Base-by-base conservation (phyloP, 2,329 filamentous ascomycete species). In the Rhynchosporium agropyri region DNA sequence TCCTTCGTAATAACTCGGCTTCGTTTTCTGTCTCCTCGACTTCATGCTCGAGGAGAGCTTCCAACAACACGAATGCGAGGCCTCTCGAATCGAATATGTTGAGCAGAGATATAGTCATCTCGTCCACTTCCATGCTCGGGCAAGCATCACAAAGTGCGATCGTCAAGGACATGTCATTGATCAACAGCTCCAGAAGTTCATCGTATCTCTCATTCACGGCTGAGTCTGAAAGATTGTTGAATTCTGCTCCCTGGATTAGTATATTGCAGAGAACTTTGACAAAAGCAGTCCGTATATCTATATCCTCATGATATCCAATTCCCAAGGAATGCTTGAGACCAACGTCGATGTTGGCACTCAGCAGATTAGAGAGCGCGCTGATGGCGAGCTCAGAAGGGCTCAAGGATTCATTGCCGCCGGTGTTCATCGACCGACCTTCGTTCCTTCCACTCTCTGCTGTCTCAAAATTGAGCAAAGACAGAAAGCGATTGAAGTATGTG, bases 291-390 rank as follows among this genome's bases (percentile, higher is more conserved):
- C 87, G 81, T 63, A 89, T 89, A 68, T 89, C 86, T 38, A 87
- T 78, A 68, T 89, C 88, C 68, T 89, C 86, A 69, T 90, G 86
- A 70, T 90, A 90, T 12, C 87, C 87, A 63, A 90, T 89, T 64
- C 84, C 86, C 13, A 90, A 76, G 2, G 86, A 89, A 71, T 89
- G 86, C 71, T 90, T 89, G 54, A 90, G 75, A 2, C 87, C 87
- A 43, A 90, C 86, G 68, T 90, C 87, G 38, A 90, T 88, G 67
- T 90, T 90, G 3, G 87, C 86, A 69, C 87, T 89, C 7, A 90
- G 76, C 1, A 90, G 79, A 67, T 90, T 90, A 1, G 87, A 89
- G 12, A 90, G 76, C 13, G 89, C 88, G 10, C 81, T 84, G 65
- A 90, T 89, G 4, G 86, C 83, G 38, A 89, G 78, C 65, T 89